A percentile compares a stretch with the other conserved stretches of the same genome.
Conservation (phyloP, 495 filamentous ascomycete genomes). For the Antarctomyces pellizariae region DNA sequence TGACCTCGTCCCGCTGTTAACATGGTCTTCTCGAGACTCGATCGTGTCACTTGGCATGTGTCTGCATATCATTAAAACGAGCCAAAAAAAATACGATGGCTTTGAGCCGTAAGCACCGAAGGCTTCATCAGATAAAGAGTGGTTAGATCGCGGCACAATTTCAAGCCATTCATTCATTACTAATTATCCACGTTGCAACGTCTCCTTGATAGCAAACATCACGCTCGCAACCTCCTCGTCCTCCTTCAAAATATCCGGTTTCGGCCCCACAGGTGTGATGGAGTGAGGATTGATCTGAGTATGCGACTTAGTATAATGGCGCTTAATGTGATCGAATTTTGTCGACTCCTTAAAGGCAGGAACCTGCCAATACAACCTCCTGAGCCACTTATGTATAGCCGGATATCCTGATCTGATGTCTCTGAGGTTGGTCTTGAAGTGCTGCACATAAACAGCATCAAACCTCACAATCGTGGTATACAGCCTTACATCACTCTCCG, state of each 20-base stretch:
- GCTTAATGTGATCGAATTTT: constrained; percentile 31
- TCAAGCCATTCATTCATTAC: too few relatives aligned
- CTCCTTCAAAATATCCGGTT: constrained; percentile 30
- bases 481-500: constrained; percentile 63
- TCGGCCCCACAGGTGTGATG: constrained; percentile 42
- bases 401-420: constrained; percentile 67
- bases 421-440: constrained; percentile 79
- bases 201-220: constrained; percentile 6
- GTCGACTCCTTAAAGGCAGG: constrained; percentile 44
- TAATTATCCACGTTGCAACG: too few relatives aligned
- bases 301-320: constrained; percentile 28
- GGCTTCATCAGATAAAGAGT: too few relatives aligned
- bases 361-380: constrained; percentile 44
- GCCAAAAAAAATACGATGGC: too few relatives aligned
- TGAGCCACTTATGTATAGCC: constrained; percentile 39
- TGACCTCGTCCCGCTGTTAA: too few relatives aligned
- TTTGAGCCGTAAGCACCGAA: too few relatives aligned
- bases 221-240: constrained; percentile 11
- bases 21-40: too few relatives aligned
- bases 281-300: constrained; percentile 24
- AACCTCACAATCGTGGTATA: constrained; percentile 66
- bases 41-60: too few relatives aligned
- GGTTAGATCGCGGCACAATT: too few relatives aligned
- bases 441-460: constrained; percentile 75
- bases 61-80: too few relatives aligned